Conservation (phyloP, 352 stramenopile species). For the Globisporangium okanoganense region DNA sequence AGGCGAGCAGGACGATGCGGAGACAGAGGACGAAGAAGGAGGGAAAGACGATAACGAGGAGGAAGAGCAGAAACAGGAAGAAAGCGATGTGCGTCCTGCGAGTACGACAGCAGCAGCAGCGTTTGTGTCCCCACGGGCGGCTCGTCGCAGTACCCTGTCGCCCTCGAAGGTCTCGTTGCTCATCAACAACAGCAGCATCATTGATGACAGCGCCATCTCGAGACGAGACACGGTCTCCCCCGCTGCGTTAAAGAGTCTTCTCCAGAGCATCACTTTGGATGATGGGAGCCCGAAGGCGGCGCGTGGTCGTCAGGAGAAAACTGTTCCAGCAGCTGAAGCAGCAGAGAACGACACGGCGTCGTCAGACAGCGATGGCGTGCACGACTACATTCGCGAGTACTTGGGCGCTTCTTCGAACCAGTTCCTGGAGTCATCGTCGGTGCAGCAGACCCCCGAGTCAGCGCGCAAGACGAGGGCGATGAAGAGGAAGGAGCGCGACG, state of each 20-base stretch:
- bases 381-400: conserved; percentile 4
- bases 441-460: conserved; percentile 11
- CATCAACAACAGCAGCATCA: conserved; percentile 16
- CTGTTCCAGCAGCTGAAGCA: neutral
- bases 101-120: neutral
- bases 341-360: neutral
- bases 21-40: conserved; percentile 5
- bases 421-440: conserved; percentile 4
- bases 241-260: conserved; percentile 25
- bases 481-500: conserved; percentile 15
- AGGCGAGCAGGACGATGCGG: neutral
- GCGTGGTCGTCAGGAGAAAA: neutral
- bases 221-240: conserved; percentile 33
- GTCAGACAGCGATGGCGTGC: conserved; percentile 5
- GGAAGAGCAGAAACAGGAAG: neutral
- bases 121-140: conserved; percentile 2
- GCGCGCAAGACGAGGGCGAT: conserved; percentile 10
- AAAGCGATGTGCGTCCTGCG: neutral
- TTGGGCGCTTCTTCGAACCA: conserved; percentile 4
- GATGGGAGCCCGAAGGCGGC: conserved; percentile 3
- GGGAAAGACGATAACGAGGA: conserved; percentile 4
- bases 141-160: conserved; percentile 35
- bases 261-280: conserved; percentile 21
- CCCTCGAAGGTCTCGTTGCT: conserved; percentile 37
- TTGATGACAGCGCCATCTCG: conserved; percentile 20